A percentile compares a stretch with the other conserved stretches of the same genome.
Conservation (phyloP, 129 eudicot species). For the Arctium lappa region DNA sequence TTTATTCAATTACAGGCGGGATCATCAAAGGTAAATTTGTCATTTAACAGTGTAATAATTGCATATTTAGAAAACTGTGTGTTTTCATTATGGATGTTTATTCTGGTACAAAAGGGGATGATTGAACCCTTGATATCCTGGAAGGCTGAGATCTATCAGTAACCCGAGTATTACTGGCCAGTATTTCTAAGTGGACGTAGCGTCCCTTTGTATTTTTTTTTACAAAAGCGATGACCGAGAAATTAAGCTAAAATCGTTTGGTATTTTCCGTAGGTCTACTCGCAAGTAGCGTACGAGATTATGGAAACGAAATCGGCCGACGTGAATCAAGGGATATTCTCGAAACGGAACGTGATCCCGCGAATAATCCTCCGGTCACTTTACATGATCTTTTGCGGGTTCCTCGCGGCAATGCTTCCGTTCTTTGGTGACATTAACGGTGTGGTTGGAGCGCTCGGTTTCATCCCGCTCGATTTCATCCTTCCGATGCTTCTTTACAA, state of each 20-base stretch:
- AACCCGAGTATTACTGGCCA: neutral
- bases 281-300: slow-evolving; percentile 97
- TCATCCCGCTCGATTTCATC: slow-evolving; percentile 86
- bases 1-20: too few species aligned
- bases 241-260: too few species aligned
- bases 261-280: slow-evolving; percentile 51
- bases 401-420: slow-evolving; percentile 88
- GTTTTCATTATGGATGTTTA: neutral
- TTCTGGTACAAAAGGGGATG: neutral
- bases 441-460: slow-evolving; percentile 85
- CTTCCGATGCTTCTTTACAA: slow-evolving; percentile 98
- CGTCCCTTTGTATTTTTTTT: neutral
- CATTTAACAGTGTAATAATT: neutral
- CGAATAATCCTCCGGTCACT: slow-evolving; percentile 70
- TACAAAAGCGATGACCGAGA: neutral
- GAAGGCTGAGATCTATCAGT: too few species aligned
- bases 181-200: too few species aligned
- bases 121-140: too few species aligned
- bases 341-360: slow-evolving; percentile 81
- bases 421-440: slow-evolving; percentile 87
- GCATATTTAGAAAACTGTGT: neutral
- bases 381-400: slow-evolving; percentile 81
- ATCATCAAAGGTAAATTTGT: neutral
- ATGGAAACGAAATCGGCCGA: slow-evolving; percentile 94
- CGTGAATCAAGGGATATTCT: slow-evolving; percentile 73